A percentile compares a stretch with the other conserved stretches of the same genome.
Conservation (phyloP, 2,329 filamentous ascomycete species). For the Dothidotthia symphoricarpi region DNA sequence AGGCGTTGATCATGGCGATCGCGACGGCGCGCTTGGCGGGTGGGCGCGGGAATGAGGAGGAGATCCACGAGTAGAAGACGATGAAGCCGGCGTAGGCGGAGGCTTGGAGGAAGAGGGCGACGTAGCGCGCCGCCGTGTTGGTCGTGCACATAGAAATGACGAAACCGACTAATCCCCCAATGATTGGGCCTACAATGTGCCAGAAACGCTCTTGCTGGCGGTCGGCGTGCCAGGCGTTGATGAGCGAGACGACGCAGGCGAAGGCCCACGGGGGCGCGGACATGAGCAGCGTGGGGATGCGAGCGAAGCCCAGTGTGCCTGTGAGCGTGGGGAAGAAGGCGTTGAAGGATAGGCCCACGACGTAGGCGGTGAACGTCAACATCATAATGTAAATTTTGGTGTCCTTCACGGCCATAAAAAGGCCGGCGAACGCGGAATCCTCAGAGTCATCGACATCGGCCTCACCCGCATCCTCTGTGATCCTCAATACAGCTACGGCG, state of each 20-base stretch:
- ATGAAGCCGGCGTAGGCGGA: slow-evolving; percentile 45
- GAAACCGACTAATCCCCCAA: slow-evolving; percentile 47
- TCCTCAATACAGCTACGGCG: slow-evolving; percentile 39
- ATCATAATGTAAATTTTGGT: slow-evolving; percentile 64
- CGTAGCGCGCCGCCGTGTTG: slow-evolving; percentile 34
- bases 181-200: slow-evolving; percentile 51
- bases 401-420: slow-evolving; percentile 61
- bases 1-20: slow-evolving; percentile 60
- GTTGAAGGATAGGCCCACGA: slow-evolving; percentile 50
- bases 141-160: slow-evolving; percentile 37
- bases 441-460: slow-evolving; percentile 43
- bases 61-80: slow-evolving; percentile 41
- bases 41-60: slow-evolving; percentile 50
- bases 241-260: slow-evolving; percentile 49
- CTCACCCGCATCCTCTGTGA: slow-evolving; percentile 53
- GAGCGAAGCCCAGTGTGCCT: slow-evolving; percentile 40
- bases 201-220: slow-evolving; percentile 52
- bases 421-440: slow-evolving; percentile 54
- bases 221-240: slow-evolving; percentile 54
- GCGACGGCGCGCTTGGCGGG: slow-evolving; percentile 62
- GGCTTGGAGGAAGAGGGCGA: slow-evolving; percentile 36
- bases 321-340: slow-evolving; percentile 43
- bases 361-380: slow-evolving; percentile 61
- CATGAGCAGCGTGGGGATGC: slow-evolving; percentile 41
- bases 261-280: slow-evolving; percentile 51